Percentiles rank a stretch among this genome's conserved stretches.
Conservation (phyloP, 345 rosid genomes). For the Citrus cavaleriei region DNA sequence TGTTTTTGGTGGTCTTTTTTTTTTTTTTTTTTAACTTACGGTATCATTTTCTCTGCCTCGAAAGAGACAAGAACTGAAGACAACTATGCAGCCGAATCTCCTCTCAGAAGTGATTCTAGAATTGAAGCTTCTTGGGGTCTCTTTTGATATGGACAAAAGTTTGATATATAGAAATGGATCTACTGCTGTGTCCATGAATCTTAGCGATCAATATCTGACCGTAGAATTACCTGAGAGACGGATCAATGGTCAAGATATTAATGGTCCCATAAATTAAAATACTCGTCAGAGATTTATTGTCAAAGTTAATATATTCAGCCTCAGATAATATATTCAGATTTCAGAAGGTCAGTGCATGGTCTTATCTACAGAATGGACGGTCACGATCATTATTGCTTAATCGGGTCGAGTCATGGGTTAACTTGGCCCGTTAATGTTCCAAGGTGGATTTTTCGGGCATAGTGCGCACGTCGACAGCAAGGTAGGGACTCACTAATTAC, state of each 20-base stretch:
- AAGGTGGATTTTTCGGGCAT: constrained; percentile 14
- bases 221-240: constrained; percentile 9
- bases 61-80: constrained; percentile 9
- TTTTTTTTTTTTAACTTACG: not conserved
- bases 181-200: not conserved
- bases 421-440: not conserved
- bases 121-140: not conserved
- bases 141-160: constrained; percentile 1
- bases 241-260: constrained; percentile 10
- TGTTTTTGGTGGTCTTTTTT: not conserved
- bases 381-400: not conserved
- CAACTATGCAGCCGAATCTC: constrained; percentile 1
- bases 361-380: not conserved
- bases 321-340: not conserved
- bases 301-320: not conserved
- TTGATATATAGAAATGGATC: not conserved
- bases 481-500: constrained; percentile 14
- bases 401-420: not conserved
- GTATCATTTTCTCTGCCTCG: not conserved
- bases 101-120: not conserved
- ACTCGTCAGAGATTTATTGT: not conserved
- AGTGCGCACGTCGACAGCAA: constrained; percentile 5
- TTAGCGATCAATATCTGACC: constrained; percentile 12
- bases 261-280: constrained; percentile 17
- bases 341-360: not conserved